A percentile compares a stretch with the other conserved stretches of the same genome.
phyloP scores from a whole-genome alignment of 2,329 filamentous ascomycete species.

The Annulohypoxylon truncatum region DNA sequence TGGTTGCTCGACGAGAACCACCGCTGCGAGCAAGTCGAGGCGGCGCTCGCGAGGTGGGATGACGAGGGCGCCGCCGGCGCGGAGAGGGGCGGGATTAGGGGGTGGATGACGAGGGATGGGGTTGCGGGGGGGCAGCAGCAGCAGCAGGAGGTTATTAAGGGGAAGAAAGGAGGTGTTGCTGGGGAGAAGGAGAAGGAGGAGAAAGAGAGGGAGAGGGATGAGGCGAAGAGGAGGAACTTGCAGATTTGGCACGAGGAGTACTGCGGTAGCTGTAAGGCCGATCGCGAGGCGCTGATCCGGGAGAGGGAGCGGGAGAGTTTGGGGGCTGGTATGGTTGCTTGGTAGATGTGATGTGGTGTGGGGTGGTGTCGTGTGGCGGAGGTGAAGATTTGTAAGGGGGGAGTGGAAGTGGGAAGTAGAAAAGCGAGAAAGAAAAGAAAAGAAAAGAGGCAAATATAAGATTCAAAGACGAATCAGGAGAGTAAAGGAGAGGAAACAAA shows the following conservation, averaged over 20 bases:
- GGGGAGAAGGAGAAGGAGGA: conserved; percentile 14
- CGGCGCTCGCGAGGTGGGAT: conserved; percentile 54
- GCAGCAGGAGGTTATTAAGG: conserved; percentile 51
- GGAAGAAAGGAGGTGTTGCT: too few relatives aligned
- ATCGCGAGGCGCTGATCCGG: conserved; percentile 52
- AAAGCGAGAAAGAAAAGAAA: not conserved
- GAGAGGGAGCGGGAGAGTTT: conserved; percentile 41
- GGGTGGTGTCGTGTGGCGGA: not conserved
- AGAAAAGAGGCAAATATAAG: too few relatives aligned
- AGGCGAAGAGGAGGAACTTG: conserved; percentile 50
- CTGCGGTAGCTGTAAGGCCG: conserved; percentile 66
- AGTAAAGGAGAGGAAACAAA: not conserved
- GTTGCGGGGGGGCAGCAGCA: conserved; percentile 26
- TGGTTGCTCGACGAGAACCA: conserved; percentile 85
- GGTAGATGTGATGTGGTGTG: not conserved
- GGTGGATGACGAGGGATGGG: conserved; percentile 4
- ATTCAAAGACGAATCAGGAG: too few relatives aligned
- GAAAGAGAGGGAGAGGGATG: conserved; percentile 18
- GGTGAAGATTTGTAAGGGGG: not conserved
- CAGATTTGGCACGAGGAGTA: conserved; percentile 64
- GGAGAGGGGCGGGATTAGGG: not conserved
- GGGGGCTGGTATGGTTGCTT: not conserved
- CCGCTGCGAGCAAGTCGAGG: conserved; percentile 74
- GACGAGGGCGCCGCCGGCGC: not conserved
- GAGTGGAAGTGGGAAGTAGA: not conserved